phyloP scores from a whole-genome alignment of 2,329 filamentous ascomycete species.

The Fusarium compactum region DNA sequence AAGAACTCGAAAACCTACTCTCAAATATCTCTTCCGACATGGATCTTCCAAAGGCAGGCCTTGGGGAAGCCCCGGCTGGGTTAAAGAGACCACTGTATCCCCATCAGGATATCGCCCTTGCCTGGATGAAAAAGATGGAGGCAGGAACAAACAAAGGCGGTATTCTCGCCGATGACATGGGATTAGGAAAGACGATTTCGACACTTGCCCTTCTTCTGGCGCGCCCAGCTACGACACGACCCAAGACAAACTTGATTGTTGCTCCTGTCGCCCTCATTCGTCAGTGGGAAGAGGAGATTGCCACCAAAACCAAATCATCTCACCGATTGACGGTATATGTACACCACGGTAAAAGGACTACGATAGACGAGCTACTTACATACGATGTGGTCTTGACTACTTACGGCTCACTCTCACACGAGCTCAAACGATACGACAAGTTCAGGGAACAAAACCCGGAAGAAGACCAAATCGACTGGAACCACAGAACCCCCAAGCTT shows the following conservation, averaged over 20 bases:
- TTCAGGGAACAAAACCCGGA: slow-evolving; percentile 61
- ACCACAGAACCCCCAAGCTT: slow-evolving; percentile 52
- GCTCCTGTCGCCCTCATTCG: slow-evolving; percentile 83
- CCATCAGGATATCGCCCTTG: slow-evolving; percentile 85
- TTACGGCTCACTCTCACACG: slow-evolving; percentile 77
- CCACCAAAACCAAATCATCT: slow-evolving; percentile 71
- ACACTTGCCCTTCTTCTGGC: slow-evolving; percentile 81
- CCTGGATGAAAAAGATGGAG: slow-evolving; percentile 88
- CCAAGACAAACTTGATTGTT: slow-evolving; percentile 81
- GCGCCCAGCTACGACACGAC: slow-evolving; percentile 65
- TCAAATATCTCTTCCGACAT: slow-evolving; percentile 80
- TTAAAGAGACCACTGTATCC: slow-evolving; percentile 79
- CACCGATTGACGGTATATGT: slow-evolving; percentile 74
- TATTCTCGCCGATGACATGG: slow-evolving; percentile 94
- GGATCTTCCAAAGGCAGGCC: slow-evolving; percentile 70
- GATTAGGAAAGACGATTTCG: slow-evolving; percentile 89
- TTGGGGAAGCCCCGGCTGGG: slow-evolving; percentile 76
- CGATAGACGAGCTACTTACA: slow-evolving; percentile 69
- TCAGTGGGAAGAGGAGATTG: slow-evolving; percentile 88
- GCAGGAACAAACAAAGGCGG: slow-evolving; percentile 83
- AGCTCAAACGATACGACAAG: slow-evolving; percentile 72
- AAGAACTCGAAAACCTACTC: slow-evolving; percentile 77
- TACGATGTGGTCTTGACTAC: slow-evolving; percentile 88
- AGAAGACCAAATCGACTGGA: slow-evolving; percentile 53
- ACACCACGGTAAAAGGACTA: slow-evolving; percentile 76